Evolutionary conservation across 2,329 filamentous ascomycete genomes (phyloP).

Genomic region (Neopestalotiopsis sp.): DNA sequence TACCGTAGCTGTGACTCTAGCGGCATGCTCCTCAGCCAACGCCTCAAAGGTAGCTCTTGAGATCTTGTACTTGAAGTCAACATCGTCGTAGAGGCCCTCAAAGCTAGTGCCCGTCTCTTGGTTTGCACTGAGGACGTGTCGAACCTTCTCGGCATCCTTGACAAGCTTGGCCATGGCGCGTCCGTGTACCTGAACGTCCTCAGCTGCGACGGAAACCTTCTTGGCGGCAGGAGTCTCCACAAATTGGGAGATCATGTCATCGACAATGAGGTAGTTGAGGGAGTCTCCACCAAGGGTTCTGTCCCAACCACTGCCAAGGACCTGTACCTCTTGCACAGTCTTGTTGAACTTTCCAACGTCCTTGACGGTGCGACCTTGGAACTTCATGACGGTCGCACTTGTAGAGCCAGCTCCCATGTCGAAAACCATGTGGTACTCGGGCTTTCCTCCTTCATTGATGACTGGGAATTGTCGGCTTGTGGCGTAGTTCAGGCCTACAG

Average conservation of each 20-base stretch:
- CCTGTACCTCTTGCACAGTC: constrained; percentile 93
- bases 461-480: constrained; percentile 89
- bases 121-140: constrained; percentile 94
- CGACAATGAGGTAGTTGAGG: constrained; percentile 84
- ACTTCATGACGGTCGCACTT: constrained; percentile 86
- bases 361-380: constrained; percentile 89
- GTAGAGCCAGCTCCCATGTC: constrained; percentile 98
- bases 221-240: constrained; percentile 71
- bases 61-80: constrained; percentile 93
- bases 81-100: constrained; percentile 87
- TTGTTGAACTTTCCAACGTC: constrained; percentile 94
- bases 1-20: constrained; percentile 72
- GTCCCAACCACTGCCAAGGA: constrained; percentile 88
- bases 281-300: constrained; percentile 86
- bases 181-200: constrained; percentile 74
- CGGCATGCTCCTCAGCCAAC: constrained; percentile 70
- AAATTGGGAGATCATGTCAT: constrained; percentile 86
- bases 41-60: constrained; percentile 80
- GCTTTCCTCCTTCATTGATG: constrained; percentile 79
- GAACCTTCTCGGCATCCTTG: constrained; percentile 86
- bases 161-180: constrained; percentile 87
- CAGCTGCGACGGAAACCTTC: constrained; percentile 64
- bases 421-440: constrained; percentile 91
- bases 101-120: constrained; percentile 79
- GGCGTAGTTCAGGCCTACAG: constrained; percentile 94